phyloP scores from a whole-genome alignment of 2,329 filamentous ascomycete species.

The Trichoderma pleuroti region DNA sequence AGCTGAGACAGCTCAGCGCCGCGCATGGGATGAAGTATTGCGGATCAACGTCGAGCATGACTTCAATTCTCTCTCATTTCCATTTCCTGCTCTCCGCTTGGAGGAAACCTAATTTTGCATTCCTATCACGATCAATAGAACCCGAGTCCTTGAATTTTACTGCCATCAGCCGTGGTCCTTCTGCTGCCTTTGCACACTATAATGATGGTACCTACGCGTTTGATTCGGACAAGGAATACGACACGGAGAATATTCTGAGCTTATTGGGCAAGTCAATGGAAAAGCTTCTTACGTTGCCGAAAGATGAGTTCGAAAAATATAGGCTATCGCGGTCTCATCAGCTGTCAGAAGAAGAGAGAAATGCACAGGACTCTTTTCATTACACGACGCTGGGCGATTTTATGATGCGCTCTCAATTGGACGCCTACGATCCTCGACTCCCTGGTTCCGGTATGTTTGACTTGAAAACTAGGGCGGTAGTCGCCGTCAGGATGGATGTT shows the following conservation, averaged over 20 bases:
- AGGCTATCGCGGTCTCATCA: constrained; percentile 64
- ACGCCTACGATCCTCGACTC: constrained; percentile 80
- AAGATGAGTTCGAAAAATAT: constrained; percentile 81
- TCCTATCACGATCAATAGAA: constrained; percentile 65
- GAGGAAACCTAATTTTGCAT: constrained; percentile 65
- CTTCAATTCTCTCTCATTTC: constrained; percentile 79
- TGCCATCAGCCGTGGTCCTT: constrained; percentile 65
- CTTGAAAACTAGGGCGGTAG: constrained; percentile 88
- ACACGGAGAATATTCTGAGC: constrained; percentile 79
- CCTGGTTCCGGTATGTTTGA: constrained; percentile 95
- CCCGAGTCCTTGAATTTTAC: constrained; percentile 66
- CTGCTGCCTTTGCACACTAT: constrained; percentile 76
- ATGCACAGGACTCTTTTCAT: constrained; percentile 75
- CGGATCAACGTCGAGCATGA: constrained; percentile 97
- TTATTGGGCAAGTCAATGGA: constrained; percentile 96
- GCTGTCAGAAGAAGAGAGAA: constrained; percentile 67
- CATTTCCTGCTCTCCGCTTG: constrained; percentile 86
- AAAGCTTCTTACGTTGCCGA: constrained; percentile 82
- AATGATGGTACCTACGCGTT: constrained; percentile 88
- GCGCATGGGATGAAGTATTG: constrained; percentile 73
- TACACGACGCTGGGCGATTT: constrained; percentile 85
- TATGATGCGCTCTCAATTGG: constrained; percentile 90
- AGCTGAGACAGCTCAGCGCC: constrained; percentile 65
- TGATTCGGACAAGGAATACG: constrained; percentile 91
- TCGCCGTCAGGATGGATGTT: constrained; percentile 87